phyloP scores from a whole-genome alignment of 148 eudicot species.

The Rheum nobile region DNA sequence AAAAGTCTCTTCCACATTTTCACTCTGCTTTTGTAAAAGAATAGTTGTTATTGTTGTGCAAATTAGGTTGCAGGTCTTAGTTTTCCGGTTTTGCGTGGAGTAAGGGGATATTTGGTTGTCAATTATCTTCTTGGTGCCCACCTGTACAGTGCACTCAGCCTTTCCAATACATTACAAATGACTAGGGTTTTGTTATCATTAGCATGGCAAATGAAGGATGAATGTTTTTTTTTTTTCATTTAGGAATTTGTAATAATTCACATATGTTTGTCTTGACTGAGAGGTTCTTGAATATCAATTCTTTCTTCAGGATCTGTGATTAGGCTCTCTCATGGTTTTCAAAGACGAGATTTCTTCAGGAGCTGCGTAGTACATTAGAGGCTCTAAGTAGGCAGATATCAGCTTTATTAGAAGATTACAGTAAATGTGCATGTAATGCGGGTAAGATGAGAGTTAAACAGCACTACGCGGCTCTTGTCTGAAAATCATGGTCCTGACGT shows the following conservation, averaged over 20 bases:
- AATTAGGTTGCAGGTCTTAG: not conserved
- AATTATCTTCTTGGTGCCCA: not conserved
- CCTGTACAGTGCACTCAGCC: not conserved
- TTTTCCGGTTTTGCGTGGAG: not conserved
- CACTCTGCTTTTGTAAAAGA: not conserved
- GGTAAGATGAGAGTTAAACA: no score
- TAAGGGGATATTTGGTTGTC: not conserved
- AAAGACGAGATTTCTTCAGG: no score
- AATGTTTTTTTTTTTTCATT: not conserved
- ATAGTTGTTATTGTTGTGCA: not conserved
- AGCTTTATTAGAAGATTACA: no score
- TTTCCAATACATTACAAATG: not conserved
- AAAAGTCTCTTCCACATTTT: not conserved
- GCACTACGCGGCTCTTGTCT: no score
- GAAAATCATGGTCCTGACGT: no score
- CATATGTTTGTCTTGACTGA: not conserved
- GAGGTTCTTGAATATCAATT: not conserved
- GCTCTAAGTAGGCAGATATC: not conserved
- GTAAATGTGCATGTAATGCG: no score
- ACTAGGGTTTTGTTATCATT: not conserved
- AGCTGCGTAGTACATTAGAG: not conserved
- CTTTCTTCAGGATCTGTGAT: not conserved
- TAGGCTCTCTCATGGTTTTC: no score
- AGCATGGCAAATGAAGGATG: not conserved
- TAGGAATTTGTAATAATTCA: not conserved